These are phyloP conservation scores for Pleurotus djamor DNA, from an alignment of 768 basidiomycete genomes.

Conservation along the genomic window DNA sequence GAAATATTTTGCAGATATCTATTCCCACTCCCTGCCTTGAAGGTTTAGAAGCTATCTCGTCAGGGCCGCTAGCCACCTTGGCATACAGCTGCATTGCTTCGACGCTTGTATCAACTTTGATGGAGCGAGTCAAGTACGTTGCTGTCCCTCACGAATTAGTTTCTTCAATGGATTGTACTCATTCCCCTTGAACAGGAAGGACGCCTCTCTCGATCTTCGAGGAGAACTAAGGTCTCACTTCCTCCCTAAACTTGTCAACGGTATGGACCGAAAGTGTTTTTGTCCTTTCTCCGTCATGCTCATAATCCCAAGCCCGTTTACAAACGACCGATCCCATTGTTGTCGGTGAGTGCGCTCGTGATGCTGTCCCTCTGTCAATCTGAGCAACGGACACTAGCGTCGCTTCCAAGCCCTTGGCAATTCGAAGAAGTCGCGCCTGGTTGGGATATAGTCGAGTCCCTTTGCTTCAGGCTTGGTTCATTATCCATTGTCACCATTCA, in stretches of 20 bases:
- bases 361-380: neutral
- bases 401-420: constrained; percentile 16
- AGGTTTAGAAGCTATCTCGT: neutral
- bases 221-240: constrained; percentile 34
- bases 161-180: neutral
- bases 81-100: constrained; percentile 24
- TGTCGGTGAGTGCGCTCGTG: constrained; percentile 1
- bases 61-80: constrained; percentile 12
- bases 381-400: neutral
- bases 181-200: constrained; percentile 11
- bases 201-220: constrained; percentile 14
- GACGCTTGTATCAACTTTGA: constrained; percentile 17
- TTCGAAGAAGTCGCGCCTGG: constrained; percentile 33
- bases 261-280: constrained; percentile 14
- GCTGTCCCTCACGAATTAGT: no score
- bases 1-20: constrained; percentile 12
- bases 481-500: constrained; percentile 23
- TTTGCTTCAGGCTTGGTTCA: constrained; percentile 18
- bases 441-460: constrained; percentile 23
- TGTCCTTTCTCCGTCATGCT: neutral
- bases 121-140: constrained; percentile 15
- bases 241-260: constrained; percentile 33
- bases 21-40: constrained; percentile 4
- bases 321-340: constrained; percentile 17
- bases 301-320: constrained; percentile 15